These are phyloP conservation scores for Glycyrrhiza uralensis DNA, from an alignment of 306 rosid genomes.

Conservation along the genomic window DNA sequence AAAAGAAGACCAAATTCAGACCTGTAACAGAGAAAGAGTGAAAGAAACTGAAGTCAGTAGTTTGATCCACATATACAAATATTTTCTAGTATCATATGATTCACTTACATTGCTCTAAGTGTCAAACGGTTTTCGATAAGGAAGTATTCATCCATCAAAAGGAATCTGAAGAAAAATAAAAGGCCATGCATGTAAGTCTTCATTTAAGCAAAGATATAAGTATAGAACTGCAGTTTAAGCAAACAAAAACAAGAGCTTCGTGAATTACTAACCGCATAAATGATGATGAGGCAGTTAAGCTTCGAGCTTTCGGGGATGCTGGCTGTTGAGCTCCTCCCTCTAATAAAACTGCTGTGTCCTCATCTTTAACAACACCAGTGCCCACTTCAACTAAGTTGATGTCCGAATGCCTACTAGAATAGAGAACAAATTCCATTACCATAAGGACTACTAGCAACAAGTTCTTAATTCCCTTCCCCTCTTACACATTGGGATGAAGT, in stretches of 20 bases:
- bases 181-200: background rate
- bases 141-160: conserved; percentile 72
- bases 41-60: conserved; percentile 18
- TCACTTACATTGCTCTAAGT: conserved; percentile 89
- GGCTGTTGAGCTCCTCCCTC: conserved; percentile 70
- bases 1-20: conserved; percentile 80
- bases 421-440: conserved; percentile 22
- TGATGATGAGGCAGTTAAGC: conserved; percentile 41
- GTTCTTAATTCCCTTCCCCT: background rate
- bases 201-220: conserved; percentile 21
- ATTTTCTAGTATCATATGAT: conserved; percentile 6
- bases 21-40: conserved; percentile 36
- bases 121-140: conserved; percentile 83
- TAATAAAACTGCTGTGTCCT: conserved; percentile 63
- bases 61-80: conserved; percentile 10
- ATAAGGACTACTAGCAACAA: conserved; percentile 21
- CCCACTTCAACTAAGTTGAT: conserved; percentile 59
- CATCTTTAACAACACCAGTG: conserved; percentile 54
- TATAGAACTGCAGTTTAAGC: conserved; percentile 7
- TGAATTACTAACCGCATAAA: conserved; percentile 53
- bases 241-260: background rate
- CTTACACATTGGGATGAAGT: background rate
- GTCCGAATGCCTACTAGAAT: conserved; percentile 68
- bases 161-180: conserved; percentile 52
- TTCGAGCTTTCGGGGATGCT: conserved; percentile 59